Conservation (phyloP, 306 rosid species). For the Macrotyloma uniflorum region DNA sequence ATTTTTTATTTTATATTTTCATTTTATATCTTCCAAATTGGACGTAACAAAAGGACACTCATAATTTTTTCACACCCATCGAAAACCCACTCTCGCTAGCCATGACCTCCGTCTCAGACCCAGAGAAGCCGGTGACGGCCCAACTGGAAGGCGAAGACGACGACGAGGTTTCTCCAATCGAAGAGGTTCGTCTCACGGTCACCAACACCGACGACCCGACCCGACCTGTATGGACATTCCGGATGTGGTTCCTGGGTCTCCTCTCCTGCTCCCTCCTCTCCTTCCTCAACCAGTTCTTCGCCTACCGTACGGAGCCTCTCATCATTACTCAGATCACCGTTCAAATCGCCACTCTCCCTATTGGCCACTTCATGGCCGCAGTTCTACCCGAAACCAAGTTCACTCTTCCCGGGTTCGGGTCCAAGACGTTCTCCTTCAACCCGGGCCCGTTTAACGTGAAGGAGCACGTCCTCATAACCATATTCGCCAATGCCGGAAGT, state of each 20-base stretch:
- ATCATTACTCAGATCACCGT: constrained; percentile 65
- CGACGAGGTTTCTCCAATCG: constrained; percentile 65
- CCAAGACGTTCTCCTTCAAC: constrained; percentile 44
- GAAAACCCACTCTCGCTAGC: neutral
- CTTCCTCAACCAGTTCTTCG: constrained; percentile 82
- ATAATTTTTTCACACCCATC: no score
- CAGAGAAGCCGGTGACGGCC: constrained; percentile 1
- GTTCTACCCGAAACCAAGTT: constrained; percentile 52
- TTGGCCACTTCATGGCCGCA: constrained; percentile 72
- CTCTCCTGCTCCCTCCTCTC: constrained; percentile 65
- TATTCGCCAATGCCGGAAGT: constrained; percentile 80
- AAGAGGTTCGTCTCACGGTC: constrained; percentile 73
- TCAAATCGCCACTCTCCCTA: constrained; percentile 69
- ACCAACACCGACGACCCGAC: constrained; percentile 63
- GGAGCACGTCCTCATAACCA: constrained; percentile 81
- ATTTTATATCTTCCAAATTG: no score
- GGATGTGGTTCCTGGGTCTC: constrained; percentile 81
- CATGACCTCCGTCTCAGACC: constrained; percentile 5
- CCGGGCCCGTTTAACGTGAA: constrained; percentile 88
- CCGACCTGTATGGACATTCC: constrained; percentile 84
- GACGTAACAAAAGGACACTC: neutral
- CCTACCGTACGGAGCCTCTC: constrained; percentile 72
- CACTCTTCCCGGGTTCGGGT: constrained; percentile 52
- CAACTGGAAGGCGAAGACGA: neutral
- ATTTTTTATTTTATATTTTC: no score